Percentiles rank a stretch among this genome's conserved stretches.
Conservation (phyloP, 2,329 filamentous ascomycete genomes). For the Pseudopyricularia javanii region DNA sequence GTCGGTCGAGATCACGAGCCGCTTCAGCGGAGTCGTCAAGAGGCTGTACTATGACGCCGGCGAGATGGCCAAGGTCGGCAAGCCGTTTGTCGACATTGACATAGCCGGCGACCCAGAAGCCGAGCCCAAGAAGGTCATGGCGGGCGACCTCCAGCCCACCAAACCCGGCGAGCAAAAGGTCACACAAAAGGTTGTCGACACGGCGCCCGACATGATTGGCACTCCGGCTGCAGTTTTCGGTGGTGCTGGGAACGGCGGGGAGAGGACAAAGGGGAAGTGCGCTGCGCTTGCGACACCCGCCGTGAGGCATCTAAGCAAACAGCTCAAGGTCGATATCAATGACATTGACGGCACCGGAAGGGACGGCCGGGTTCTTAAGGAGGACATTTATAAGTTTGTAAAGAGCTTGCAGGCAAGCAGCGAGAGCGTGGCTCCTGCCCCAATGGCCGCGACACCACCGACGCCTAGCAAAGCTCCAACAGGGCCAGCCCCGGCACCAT, state of each 20-base stretch:
- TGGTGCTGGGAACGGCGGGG: neutral
- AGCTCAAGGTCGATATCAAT: conserved; percentile 64
- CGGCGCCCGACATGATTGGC: conserved; percentile 1
- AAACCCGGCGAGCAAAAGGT: conserved; percentile 13
- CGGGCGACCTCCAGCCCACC: conserved; percentile 29
- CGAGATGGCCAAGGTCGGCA: conserved; percentile 91
- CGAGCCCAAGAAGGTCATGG: conserved; percentile 32
- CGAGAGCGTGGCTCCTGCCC: conserved; percentile 10
- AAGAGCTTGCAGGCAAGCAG: conserved; percentile 32
- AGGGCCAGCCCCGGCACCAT: conserved; percentile 10
- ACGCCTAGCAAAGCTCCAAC: conserved; percentile 5
- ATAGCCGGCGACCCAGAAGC: conserved; percentile 57
- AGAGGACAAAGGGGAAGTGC: conserved; percentile 42
- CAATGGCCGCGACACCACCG: conserved; percentile 1
- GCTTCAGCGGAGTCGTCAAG: conserved; percentile 91
- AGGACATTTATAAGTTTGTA: conserved; percentile 70
- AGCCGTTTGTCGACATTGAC: conserved; percentile 90
- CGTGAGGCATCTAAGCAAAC: conserved; percentile 76
- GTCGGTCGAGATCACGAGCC: conserved; percentile 79
- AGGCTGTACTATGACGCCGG: conserved; percentile 92
- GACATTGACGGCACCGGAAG: conserved; percentile 76
- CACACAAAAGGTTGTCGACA: neutral
- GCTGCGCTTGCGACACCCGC: conserved; percentile 79
- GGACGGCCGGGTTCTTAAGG: conserved; percentile 83
- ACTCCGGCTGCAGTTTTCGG: neutral